phyloP scores from a whole-genome alignment of 129 eudicot species.

The Dittrichia graveolens region DNA sequence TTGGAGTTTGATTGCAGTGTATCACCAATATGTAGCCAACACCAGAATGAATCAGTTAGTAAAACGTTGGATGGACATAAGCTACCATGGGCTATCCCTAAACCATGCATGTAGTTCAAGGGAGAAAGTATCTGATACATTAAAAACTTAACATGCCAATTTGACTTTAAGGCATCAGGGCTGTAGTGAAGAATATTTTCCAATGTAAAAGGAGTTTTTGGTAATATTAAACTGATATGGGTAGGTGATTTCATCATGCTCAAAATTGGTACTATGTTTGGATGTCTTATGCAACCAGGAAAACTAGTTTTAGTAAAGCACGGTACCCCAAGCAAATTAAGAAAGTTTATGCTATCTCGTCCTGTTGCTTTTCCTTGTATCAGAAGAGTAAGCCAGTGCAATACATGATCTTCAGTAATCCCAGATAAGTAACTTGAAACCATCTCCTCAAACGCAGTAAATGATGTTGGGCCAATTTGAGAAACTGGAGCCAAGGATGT shows the following conservation, averaged over 20 bases:
- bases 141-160: conserved; percentile 75
- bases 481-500: conserved; percentile 81
- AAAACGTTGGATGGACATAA: conserved; percentile 60
- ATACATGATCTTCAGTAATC: conserved; percentile 62
- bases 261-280: conserved; percentile 77
- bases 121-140: conserved; percentile 85
- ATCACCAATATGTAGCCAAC: conserved; percentile 70
- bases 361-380: conserved; percentile 80
- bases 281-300: conserved; percentile 97
- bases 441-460: conserved; percentile 52
- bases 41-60: conserved; percentile 72
- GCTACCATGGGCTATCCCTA: conserved; percentile 71
- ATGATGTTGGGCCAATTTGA: conserved; percentile 61
- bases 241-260: conserved; percentile 64
- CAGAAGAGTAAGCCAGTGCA: conserved; percentile 59
- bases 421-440: conserved; percentile 71
- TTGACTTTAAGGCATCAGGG: conserved; percentile 76
- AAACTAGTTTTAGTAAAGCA: conserved; percentile 59
- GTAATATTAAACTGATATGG: conserved; percentile 54
- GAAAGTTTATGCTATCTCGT: conserved; percentile 65
- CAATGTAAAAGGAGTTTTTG: conserved; percentile 74
- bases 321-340: conserved; percentile 70
- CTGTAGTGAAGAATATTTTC: conserved; percentile 80
- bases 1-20: conserved; percentile 38
- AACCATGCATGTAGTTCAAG: conserved; percentile 68